Percentiles rank a stretch among this genome's conserved stretches.
phyloP scores from a whole-genome alignment of 2,329 filamentous ascomycete species.

The Dryadomyces sulphureus region DNA sequence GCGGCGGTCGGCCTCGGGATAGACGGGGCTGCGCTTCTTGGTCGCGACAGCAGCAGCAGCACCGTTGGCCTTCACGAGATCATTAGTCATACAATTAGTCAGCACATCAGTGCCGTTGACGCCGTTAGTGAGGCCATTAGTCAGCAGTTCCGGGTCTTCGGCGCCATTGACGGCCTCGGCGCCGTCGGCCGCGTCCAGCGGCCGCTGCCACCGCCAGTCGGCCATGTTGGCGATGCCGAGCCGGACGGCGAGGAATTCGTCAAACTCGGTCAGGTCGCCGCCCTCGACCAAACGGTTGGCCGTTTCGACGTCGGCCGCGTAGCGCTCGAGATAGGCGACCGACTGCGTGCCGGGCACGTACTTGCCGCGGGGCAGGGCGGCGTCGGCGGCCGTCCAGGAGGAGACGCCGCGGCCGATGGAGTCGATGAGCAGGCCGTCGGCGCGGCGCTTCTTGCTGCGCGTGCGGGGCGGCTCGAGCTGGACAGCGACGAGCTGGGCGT shows the following conservation, averaged over 20 bases:
- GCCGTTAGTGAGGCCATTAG: constrained; percentile 2
- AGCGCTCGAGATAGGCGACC: constrained; percentile 31
- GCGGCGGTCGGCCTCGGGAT: constrained; percentile 44
- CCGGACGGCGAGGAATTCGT: constrained; percentile 22
- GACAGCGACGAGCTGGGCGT: constrained; percentile 49
- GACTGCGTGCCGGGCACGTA: constrained; percentile 34
- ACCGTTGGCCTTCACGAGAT: background rate
- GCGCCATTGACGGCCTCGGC: constrained; percentile 8
- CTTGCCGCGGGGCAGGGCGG: background rate
- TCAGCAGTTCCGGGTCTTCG: constrained; percentile 6
- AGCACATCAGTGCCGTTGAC: no score
- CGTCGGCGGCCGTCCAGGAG: background rate
- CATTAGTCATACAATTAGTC: background rate
- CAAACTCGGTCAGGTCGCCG: constrained; percentile 32
- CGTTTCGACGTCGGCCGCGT: constrained; percentile 26
- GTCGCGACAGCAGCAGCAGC: background rate
- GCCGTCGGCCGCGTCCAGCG: constrained; percentile 10
- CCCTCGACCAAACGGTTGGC: constrained; percentile 33
- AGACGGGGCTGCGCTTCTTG: constrained; percentile 13
- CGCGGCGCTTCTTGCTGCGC: constrained; percentile 38
- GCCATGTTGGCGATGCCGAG: constrained; percentile 24
- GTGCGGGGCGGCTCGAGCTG: constrained; percentile 49
- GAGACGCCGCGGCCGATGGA: constrained; percentile 52
- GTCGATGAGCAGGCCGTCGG: constrained; percentile 53
- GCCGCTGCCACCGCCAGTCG: constrained; percentile 11